Evolutionary conservation across 2,329 filamentous ascomycete species (phyloP).

Genomic region (Purpureocillium takamizusanense): DNA sequence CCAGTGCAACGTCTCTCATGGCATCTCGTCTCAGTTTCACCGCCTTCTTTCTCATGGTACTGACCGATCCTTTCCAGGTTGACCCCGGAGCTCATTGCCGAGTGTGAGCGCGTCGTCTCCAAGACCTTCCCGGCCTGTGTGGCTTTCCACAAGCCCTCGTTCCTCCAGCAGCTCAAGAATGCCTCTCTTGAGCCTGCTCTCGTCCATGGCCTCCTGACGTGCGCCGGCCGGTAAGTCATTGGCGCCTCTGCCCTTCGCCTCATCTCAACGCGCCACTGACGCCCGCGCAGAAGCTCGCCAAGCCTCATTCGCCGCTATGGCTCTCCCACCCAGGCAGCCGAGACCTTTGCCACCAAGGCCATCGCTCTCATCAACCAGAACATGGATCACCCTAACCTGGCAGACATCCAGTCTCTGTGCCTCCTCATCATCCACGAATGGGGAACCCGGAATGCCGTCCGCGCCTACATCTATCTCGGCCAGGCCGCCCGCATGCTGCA

Average conservation of each 20-base stretch:
- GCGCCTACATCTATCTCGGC: conserved; percentile 54
- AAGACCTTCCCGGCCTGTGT: conserved; percentile 54
- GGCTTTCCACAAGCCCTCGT: conserved; percentile 54
- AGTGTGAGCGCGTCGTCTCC: conserved; percentile 52
- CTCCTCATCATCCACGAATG: conserved; percentile 55
- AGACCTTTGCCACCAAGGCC: conserved; percentile 51
- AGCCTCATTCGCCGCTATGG: conserved; percentile 50
- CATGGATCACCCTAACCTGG: conserved; percentile 48
- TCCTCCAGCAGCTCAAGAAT: conserved; percentile 51
- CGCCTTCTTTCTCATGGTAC: conserved; percentile 1
- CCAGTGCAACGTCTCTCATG: no score
- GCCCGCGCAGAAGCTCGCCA: conserved; percentile 40
- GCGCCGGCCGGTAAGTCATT: conserved; percentile 44
- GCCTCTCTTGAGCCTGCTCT: conserved; percentile 45
- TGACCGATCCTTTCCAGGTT: conserved; percentile 26
- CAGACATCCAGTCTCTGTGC: conserved; percentile 53
- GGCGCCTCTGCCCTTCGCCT: conserved; percentile 1
- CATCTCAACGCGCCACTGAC: neutral
- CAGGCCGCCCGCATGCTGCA: conserved; percentile 56
- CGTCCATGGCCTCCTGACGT: conserved; percentile 48
- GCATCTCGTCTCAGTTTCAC: no score
- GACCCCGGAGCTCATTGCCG: conserved; percentile 47
- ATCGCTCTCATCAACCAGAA: conserved; percentile 48
- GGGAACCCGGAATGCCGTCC: conserved; percentile 52
- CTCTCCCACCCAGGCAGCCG: conserved; percentile 43